Evolutionary conservation across 2,329 filamentous ascomycete genomes (phyloP).

Genomic region (Xylariaceae sp.): DNA sequence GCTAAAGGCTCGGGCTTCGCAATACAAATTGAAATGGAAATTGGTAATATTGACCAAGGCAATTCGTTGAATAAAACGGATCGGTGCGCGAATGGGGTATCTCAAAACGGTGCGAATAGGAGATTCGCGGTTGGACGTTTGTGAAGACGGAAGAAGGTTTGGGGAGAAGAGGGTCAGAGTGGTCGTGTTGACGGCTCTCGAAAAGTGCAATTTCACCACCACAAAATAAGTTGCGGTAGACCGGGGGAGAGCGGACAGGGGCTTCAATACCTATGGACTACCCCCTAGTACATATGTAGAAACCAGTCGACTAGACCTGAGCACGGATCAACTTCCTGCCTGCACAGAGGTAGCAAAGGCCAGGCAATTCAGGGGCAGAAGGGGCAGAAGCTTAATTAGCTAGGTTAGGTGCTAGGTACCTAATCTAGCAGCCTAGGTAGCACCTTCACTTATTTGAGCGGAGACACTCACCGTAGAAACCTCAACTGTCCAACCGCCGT

Average conservation of each 20-base stretch:
- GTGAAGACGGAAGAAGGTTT: conserved; percentile 29
- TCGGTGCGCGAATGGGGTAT: conserved; percentile 33
- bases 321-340: conserved; percentile 22
- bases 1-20: conserved; percentile 31
- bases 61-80: conserved; percentile 25
- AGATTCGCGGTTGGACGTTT: conserved; percentile 21
- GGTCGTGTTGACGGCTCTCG: conserved; percentile 14
- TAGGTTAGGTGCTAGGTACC: no score
- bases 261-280: no score
- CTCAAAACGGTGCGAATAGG: conserved; percentile 29
- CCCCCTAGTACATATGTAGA: no score
- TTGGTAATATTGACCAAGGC: conserved; percentile 25
- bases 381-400: no score
- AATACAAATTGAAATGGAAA: conserved; percentile 23
- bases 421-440: background rate
- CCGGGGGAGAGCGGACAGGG: conserved; percentile 10
- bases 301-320: background rate
- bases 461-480: background rate
- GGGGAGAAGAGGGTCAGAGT: conserved; percentile 6
- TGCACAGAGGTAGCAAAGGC: conserved; percentile 13
- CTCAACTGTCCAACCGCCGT: background rate
- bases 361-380: background rate
- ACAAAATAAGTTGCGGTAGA: conserved; percentile 25
- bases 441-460: background rate
- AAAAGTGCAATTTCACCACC: conserved; percentile 26